Percentiles rank a stretch among this genome's conserved stretches.
Evolutionary conservation across 441 rosid species (phyloP).

Genomic region (Arabidopsis hybrid): DNA sequence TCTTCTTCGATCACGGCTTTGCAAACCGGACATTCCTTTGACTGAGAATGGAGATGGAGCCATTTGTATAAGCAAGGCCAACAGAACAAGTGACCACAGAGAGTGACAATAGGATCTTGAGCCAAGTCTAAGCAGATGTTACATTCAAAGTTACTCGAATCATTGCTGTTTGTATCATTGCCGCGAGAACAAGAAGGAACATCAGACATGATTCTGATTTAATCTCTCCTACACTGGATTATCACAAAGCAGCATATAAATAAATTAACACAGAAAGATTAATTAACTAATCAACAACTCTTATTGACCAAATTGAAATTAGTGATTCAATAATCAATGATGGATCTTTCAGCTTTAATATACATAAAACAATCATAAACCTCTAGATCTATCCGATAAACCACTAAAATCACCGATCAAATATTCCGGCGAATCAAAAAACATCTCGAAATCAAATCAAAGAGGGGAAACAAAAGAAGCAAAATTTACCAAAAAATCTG

Average conservation of each 20-base stretch:
- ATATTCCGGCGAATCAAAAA: slow-evolving; percentile 6
- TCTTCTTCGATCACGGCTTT: slow-evolving; percentile 86
- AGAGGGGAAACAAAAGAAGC: neutral
- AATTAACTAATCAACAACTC: slow-evolving; percentile 17
- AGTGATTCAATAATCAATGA: neutral
- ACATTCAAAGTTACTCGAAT: slow-evolving; percentile 90
- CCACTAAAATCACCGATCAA: slow-evolving; percentile 25
- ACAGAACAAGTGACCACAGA: slow-evolving; percentile 97
- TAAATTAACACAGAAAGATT: neutral
- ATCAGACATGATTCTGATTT: slow-evolving; percentile 42
- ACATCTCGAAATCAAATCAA: neutral
- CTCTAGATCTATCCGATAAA: slow-evolving; percentile 39
- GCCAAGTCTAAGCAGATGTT: slow-evolving; percentile 97
- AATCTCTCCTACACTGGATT: slow-evolving; percentile 32
- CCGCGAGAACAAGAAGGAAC: slow-evolving; percentile 53
- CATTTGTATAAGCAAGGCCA: slow-evolving; percentile 99
- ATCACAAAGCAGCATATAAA: neutral
- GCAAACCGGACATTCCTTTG: slow-evolving; percentile 89
- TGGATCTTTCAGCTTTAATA: neutral
- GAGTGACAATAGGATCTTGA: slow-evolving; percentile 95
- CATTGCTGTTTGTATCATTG: slow-evolving; percentile 46
- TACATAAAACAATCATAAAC: slow-evolving; percentile 22
- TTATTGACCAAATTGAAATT: neutral
- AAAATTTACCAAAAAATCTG: neutral
- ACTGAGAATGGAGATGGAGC: slow-evolving; percentile 82